Evolutionary conservation across 148 eudicot species (phyloP), one percentile per base, ranked within the genome.

Genomic region (Selenicereus undatus): DNA sequence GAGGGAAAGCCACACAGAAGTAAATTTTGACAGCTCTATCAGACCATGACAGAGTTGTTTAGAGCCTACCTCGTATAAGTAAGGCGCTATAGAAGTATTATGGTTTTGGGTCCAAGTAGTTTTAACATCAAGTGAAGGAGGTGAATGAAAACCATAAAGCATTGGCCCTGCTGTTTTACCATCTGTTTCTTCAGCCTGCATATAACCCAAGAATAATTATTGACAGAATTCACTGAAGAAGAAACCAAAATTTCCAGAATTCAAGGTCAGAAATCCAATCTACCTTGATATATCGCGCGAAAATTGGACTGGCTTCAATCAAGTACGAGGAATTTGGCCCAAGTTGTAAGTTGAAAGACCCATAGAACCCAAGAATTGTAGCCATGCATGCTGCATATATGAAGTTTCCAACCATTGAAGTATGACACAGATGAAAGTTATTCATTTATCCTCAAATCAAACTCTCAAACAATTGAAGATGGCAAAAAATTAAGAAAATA

Each of bases 81-180:
- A 43, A 52, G 91, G 81, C 26, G 77, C 81, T 50, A 89, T n/a
- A 58, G 70, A 78, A 79, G 80, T 85, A 36, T 13, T 82, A 77
- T 83, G 84, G 21, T 78, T 81, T 77, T 75, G 83, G 22, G 85
- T 88, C 94, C 95, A 94, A 56, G 82, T 78, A 48, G 86, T 68
- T 79, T 78, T 80, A n/a, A 87, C 84, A 84, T 93, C 89, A 73
- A 93, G 91, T 43, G 90, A 77, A 77, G 98, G 98, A 73, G 52
- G 51, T 62, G 81, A 73, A 48, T 89, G 81, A 69, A 94, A 91
- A 45, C 97, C 97, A 82, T 91, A 93, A 30, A 94, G 85, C 87
- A 86, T 85, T 20, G 88, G 84, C 35, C 93, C 91, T 21, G 83
- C 56, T 3, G 32, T 79, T 72, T 86, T 83, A 42, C 81, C 88